phyloP scores from a whole-genome alignment of 1,139 yeast genomes.

The Saccharomycopsis phalli region DNA sequence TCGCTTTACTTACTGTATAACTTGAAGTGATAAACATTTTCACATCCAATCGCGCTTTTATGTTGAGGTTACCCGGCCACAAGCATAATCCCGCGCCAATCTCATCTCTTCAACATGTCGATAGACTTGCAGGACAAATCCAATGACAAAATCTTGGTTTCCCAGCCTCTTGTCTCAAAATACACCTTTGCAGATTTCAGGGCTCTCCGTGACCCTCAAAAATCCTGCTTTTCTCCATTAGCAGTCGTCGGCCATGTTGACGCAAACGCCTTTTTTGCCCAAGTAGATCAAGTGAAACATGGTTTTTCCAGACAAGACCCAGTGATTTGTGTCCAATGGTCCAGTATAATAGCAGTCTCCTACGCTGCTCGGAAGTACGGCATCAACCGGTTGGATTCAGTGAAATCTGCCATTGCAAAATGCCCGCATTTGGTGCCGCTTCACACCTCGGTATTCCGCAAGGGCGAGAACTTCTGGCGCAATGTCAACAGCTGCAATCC shows the following conservation, averaged over 20 bases:
- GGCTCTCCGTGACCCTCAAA: slow-evolving; percentile 37
- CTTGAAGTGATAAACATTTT: no score
- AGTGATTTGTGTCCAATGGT: slow-evolving; percentile 93
- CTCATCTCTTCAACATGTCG: no score
- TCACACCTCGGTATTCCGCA: slow-evolving; percentile 89
- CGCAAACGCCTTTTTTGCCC: slow-evolving; percentile 92
- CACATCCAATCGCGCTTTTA: no score
- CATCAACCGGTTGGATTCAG: slow-evolving; percentile 65
- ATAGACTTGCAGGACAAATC: not conserved
- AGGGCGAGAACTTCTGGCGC: slow-evolving; percentile 80
- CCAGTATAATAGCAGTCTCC: slow-evolving; percentile 76
- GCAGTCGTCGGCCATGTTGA: slow-evolving; percentile 81
- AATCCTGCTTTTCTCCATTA: slow-evolving; percentile 56
- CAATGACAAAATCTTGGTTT: not conserved
- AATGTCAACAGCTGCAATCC: slow-evolving; percentile 40
- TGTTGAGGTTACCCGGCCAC: no score
- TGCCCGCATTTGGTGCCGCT: slow-evolving; percentile 72
- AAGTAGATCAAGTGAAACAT: slow-evolving; percentile 75
- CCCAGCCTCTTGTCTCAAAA: slow-evolving; percentile 23
- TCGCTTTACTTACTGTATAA: no score
- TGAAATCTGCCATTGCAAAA: slow-evolving; percentile 58
- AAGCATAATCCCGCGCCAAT: no score
- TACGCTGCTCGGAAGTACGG: slow-evolving; percentile 85
- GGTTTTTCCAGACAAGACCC: slow-evolving; percentile 63
- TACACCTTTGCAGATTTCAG: slow-evolving; percentile 41